Base-by-base conservation (phyloP, 805 yeast species). In the Hanseniaspora singularis region DNA sequence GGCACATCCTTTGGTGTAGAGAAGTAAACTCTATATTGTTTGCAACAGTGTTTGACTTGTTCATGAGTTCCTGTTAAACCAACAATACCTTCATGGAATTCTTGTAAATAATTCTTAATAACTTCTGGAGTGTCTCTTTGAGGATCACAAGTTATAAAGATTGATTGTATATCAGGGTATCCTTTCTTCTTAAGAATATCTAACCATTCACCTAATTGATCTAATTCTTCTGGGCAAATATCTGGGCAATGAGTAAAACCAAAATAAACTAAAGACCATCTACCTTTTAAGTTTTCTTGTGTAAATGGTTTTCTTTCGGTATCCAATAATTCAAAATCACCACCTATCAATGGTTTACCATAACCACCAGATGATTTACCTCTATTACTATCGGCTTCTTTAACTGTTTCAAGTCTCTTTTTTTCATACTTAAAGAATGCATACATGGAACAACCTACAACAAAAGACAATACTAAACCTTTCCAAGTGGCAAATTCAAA, bases 211-310 rank as follows among this genome's bases (percentile, higher is more conserved):
- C 95, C 89, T 59, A 92, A 71, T 59, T 89, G 85, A 62, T 92
- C 98, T 50, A 92, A 73, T 62, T 92, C 98, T 63, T 92, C 98
- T 10, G 98, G 98, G 64, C 98, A 92, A 46, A 92, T 88, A 64
- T 92, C 98, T 6, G 98, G 98, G 66, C 98, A 92, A 65, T 88
- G 88, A 3, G 96, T 83, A 68, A 92, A 92, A 0, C 98, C 98
- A 65, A 92, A 92, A 62, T 92, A 92, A n/a, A 89, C 63, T 38
- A 92, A 67, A 10, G 89, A 76, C 64, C 87, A 92, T 60, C 76
- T 80, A 28, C 88, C 92, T 51, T 73, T 64, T 57, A 92, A 66
- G 55, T 89, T 72, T 51, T 84, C 69, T 23, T 86, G 77, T 1
- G 96, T 86, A 63, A 92, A 92, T 16, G 61, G 63, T 23, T 80